Evolutionary conservation across 306 rosid species (phyloP), one percentile per base, ranked within the genome.

Genomic region (Corylus americana): DNA sequence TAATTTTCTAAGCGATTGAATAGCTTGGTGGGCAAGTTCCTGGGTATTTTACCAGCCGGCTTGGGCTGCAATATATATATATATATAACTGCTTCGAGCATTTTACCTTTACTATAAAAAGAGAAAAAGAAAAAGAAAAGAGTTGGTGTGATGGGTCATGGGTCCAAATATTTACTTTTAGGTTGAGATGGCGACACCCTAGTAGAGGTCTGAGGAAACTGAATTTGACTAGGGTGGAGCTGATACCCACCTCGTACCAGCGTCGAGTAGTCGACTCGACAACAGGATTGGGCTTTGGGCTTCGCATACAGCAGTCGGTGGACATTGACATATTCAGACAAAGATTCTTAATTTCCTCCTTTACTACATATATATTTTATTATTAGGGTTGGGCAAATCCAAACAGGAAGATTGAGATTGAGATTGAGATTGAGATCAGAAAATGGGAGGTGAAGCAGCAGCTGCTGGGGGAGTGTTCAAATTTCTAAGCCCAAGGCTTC

Each of bases 391-490:
- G 51, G 2, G 53, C 53, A 49, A 49, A 11, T 49, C 14, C 53
- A 49, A 49, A 49, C 53, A 11, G 53, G 53, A 3, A 49, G 14
- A 11, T 48, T 8, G 51, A 44, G 48, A 44, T 44, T 44, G 49
- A 63, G 79, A 37, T 55, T 54, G 59, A 57, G 55, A 73, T 59
- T 79, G 70, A 77, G 49, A 77, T 58, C 75, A 54, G 84, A 16
- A 55, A 68, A 89, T 88, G 92, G 91, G 90, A 42, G 87, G 89
- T 72, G 81, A 83, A 76, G 83, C 85, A 11, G 45, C 75, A 6
- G 31, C 74, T 73, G 31, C 74, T 73, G 82, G 85, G 17, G 53
- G 80, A 8, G 11, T 77, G 70, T 77, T 82, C 72, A 84, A 75
- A 55, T 84, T 75, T 49, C 22, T 85, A 55, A 78, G 14, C 22